These are phyloP conservation scores for Penicilliopsis zonata DNA, from an alignment of 495 filamentous ascomycete species.

Conservation along the genomic window DNA sequence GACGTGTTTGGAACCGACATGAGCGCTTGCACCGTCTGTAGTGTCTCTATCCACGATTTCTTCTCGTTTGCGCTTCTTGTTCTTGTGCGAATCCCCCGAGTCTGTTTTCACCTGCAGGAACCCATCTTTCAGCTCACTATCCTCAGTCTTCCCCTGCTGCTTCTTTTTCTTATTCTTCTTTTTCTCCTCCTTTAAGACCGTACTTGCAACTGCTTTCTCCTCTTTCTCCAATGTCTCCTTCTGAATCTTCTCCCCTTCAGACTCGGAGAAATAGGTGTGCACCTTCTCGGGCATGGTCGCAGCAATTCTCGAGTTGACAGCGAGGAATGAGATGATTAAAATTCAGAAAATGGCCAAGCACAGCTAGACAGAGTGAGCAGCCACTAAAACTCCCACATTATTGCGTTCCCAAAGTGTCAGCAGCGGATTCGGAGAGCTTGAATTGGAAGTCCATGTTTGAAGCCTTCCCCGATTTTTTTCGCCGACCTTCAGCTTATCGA, in stretches of 20 bases:
- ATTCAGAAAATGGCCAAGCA: too few species aligned
- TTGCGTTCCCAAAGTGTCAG: too few species aligned
- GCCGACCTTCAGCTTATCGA: slow-evolving; percentile 14
- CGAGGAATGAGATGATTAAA: too few species aligned
- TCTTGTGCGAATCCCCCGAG: not conserved
- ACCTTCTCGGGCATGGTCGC: slow-evolving; percentile 42
- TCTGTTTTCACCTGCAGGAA: not conserved
- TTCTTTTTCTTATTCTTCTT: slow-evolving; percentile 8
- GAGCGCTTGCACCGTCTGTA: too few species aligned
- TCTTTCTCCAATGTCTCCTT: slow-evolving; percentile 2
- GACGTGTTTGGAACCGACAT: not conserved
- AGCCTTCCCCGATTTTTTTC: slow-evolving; percentile 23
- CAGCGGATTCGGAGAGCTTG: slow-evolving; percentile 1
- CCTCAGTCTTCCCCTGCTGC: too few species aligned
- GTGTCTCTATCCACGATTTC: slow-evolving; percentile 3
- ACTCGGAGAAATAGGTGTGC: slow-evolving; percentile 12
- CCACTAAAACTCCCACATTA: too few species aligned
- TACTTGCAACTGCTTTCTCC: not conserved
- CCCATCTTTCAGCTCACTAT: not conserved
- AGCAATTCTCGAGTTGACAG: too few species aligned
- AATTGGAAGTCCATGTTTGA: slow-evolving; percentile 3
- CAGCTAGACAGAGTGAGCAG: too few species aligned
- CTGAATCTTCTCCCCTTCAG: slow-evolving; percentile 8
- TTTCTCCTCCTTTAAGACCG: slow-evolving; percentile 13
- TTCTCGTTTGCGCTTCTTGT: slow-evolving; percentile 35